phyloP scores from a whole-genome alignment of 257 asterid species.

The Coffea eugenioides region DNA sequence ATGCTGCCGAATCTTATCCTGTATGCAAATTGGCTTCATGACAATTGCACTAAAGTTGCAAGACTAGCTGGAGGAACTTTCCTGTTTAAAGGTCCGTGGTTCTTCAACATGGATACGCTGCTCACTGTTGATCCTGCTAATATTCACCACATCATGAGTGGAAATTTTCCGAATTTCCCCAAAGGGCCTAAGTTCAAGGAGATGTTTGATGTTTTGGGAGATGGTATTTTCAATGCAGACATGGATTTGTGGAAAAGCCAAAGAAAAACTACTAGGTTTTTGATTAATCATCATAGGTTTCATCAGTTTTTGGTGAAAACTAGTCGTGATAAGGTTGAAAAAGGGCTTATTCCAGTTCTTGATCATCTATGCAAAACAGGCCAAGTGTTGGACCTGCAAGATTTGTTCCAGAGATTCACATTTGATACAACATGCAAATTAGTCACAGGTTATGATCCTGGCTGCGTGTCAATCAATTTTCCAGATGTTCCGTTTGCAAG shows the following conservation, averaged over 20 bases:
- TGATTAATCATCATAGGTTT: conserved; percentile 41
- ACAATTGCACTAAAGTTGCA: conserved; percentile 27
- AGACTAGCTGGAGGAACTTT: conserved; percentile 37
- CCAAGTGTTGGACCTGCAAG: conserved; percentile 46
- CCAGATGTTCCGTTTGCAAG: conserved; percentile 54
- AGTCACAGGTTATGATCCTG: conserved; percentile 61
- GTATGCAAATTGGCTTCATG: conserved; percentile 40
- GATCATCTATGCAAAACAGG: conserved; percentile 22
- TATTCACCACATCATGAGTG: conserved; percentile 60
- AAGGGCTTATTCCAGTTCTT: conserved; percentile 53
- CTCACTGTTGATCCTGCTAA: conserved; percentile 49
- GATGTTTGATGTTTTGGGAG: conserved; percentile 60
- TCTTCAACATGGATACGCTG: conserved; percentile 49
- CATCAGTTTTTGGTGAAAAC: conserved; percentile 33
- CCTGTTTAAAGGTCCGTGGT: conserved; percentile 49
- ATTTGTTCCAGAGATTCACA: conserved; percentile 56
- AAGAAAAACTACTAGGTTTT: conserved; percentile 38
- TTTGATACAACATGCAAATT: conserved; percentile 56
- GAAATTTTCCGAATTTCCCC: conserved; percentile 45
- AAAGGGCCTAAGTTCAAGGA: conserved; percentile 51
- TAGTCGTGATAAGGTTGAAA: conserved; percentile 35
- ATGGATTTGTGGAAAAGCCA: conserved; percentile 46
- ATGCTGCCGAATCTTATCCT: conserved; percentile 43
- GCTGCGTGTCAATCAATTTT: conserved; percentile 41
- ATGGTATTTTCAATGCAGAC: conserved; percentile 63